Evolutionary conservation across 2,329 filamentous ascomycete species (phyloP), one percentile per base, ranked within the genome.

Genomic region (Talaromyces sp.): DNA sequence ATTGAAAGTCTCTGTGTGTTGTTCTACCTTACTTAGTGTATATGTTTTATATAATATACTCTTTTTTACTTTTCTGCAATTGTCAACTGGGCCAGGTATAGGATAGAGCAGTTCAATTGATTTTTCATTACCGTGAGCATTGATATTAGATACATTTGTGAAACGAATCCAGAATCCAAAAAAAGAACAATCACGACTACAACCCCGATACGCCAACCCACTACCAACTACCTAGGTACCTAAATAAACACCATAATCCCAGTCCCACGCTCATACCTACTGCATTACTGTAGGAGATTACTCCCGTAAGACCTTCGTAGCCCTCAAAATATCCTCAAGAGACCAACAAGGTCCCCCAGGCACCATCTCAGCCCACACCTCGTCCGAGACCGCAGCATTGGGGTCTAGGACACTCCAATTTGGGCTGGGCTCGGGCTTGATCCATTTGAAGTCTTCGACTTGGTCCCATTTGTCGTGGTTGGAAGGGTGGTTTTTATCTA

Each of bases 391-490:
- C 27, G 84, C 84, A 63, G 89, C 80, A 1, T 82, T 81, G 61
- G 87, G 84, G 1, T 86, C 81, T 25, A 98, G 71, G 2, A 92
- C 78, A 38, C 82, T 86, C 92, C 94, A 99, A 74, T 99, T 93
- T 1, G 95, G 95, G 74, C 92, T 97, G 34, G 87, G 87, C 65
- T 91, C 92, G 17, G 86, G 84, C 77, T 93, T 96, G 68, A 97
- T 85, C 95, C 95, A 98, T 79, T 96, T 96, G 83, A 99, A 99
- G 76, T 99, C 95, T 76, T 98, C 92, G 17, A 98, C 91, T 72
- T 95, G 88, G 71, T 93, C 86, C 92, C 92, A 99, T 72, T 90
- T 86, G 75, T 96, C 94, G 63, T 74, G 70, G 6, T 75, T 68
- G 34, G 76, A 70, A 3, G 70, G 69, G 38, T 72, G 70, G 64